Percentiles rank a stretch among this genome's conserved stretches.
These are phyloP conservation scores for Populus hybrid DNA, from an alignment of 441 rosid species.

Conservation along the genomic window DNA sequence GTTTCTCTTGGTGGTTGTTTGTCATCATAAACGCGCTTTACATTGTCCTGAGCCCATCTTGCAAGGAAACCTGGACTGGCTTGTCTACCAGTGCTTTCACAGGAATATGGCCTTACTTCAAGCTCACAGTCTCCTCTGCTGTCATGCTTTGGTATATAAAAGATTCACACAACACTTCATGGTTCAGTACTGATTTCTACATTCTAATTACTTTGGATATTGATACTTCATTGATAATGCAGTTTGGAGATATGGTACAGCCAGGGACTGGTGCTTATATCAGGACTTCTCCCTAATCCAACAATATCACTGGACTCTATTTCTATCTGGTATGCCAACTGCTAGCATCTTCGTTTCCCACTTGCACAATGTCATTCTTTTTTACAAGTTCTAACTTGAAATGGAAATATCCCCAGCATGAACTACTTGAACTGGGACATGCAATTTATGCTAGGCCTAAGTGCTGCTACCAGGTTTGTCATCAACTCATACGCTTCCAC, in stretches of 20 bases:
- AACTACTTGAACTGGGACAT: constrained; percentile 87
- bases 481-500: not conserved
- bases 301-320: constrained; percentile 75
- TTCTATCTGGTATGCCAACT: constrained; percentile 65
- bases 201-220: no score
- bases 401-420: constrained; percentile 37
- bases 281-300: constrained; percentile 77
- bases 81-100: constrained; percentile 50
- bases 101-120: constrained; percentile 95
- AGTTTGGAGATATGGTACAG: constrained; percentile 96
- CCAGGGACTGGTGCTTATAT: constrained; percentile 82
- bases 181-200: not conserved
- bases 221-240: not conserved
- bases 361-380: not conserved
- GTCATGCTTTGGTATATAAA: constrained; percentile 71
- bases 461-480: constrained; percentile 72
- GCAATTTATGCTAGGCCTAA: constrained; percentile 83
- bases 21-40: constrained; percentile 49
- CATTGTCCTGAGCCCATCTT: constrained; percentile 64
- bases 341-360: not conserved
- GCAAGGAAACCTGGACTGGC: constrained; percentile 86
- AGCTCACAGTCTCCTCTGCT: constrained; percentile 84
- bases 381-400: not conserved
- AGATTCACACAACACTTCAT: not conserved
- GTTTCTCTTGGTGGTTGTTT: constrained; percentile 87